These are phyloP conservation scores for Rutstroemia sp. DNA, from an alignment of 2,329 filamentous ascomycete genomes.

Conservation along the genomic window DNA sequence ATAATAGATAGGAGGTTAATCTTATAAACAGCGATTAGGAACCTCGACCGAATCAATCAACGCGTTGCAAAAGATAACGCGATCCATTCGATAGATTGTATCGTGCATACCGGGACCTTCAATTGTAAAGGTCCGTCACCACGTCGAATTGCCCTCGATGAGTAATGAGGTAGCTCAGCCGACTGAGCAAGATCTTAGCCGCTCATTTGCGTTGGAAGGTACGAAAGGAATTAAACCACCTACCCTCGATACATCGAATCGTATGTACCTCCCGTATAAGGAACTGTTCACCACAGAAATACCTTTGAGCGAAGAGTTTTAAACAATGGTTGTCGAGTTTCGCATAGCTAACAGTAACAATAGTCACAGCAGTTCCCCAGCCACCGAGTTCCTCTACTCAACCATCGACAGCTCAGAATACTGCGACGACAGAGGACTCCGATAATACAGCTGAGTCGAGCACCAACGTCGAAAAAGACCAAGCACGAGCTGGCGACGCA, in stretches of 20 bases:
- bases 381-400: conserved; percentile 27
- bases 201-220: conserved; percentile 25
- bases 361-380: conserved; percentile 24
- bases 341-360: conserved; percentile 17
- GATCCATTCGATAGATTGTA: conserved; percentile 6
- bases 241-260: conserved; percentile 27
- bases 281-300: background rate
- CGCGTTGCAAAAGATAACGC: conserved; percentile 17
- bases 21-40: conserved; percentile 2
- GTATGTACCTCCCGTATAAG: conserved; percentile 18
- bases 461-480: conserved; percentile 24
- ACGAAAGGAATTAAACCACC: conserved; percentile 26
- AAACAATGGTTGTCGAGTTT: background rate
- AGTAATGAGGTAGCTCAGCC: conserved; percentile 31
- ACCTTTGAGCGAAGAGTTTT: background rate
- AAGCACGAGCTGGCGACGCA: conserved; percentile 18
- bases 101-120: conserved; percentile 4
- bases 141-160: conserved; percentile 29
- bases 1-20: conserved; percentile 5
- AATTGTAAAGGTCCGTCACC: conserved; percentile 10
- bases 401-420: conserved; percentile 26
- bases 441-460: conserved; percentile 22
- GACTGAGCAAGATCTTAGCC: conserved; percentile 29
- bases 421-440: conserved; percentile 25
- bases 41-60: conserved; percentile 13